Base-by-base conservation (phyloP, 768 basidiomycete genomes). In the Pholiota microspora region DNA sequence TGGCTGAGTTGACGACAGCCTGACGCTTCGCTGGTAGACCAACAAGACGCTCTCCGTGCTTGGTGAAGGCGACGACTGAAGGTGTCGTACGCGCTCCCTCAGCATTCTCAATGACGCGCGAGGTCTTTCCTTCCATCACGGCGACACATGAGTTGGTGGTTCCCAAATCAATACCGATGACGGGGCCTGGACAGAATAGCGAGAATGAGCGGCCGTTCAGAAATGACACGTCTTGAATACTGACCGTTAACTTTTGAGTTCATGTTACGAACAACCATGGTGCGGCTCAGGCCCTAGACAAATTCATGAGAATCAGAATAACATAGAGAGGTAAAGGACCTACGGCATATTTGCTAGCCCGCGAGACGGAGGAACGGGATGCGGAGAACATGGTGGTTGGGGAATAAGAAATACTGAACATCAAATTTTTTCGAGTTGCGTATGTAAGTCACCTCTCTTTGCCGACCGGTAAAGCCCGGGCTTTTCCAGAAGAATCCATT, bases 31-130 rank as follows among this genome's bases (percentile, higher is more conserved):
- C 97, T 21, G 96, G 95, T 38, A 97, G 83, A 72, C 96, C 96
- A 56, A 97, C 88, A 28, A 98, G 81, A 55, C 96, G 93, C 71
- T 99, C 97, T 53, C 93, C 94, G 64, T 98, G 94, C 72, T 98
- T 97, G 52, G 97, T 94, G 81, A 99, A 99, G 34, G 96, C 96
- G 61, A 98, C 93, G 53, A 98, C 94, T 34, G 97, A 99, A 2
- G 97, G 97, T 13, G 97, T 99, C 59, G 97, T 98, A 62, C 97
- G 86, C 54, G 90, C 91, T 78, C 97, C 96, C 77, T 98, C 96
- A 4, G 95, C 78, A 77, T 98, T 98, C 76, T 98, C 97, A 62
- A 99, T 89, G 59, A 98, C 96, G 61, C 92, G 89, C 47, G 95
- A 84, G 31, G 86, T 88, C 77, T 96, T 87, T 62, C 93, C 95